phyloP scores from a whole-genome alignment of 2,329 filamentous ascomycete species.

The Ascochyta koolunga region DNA sequence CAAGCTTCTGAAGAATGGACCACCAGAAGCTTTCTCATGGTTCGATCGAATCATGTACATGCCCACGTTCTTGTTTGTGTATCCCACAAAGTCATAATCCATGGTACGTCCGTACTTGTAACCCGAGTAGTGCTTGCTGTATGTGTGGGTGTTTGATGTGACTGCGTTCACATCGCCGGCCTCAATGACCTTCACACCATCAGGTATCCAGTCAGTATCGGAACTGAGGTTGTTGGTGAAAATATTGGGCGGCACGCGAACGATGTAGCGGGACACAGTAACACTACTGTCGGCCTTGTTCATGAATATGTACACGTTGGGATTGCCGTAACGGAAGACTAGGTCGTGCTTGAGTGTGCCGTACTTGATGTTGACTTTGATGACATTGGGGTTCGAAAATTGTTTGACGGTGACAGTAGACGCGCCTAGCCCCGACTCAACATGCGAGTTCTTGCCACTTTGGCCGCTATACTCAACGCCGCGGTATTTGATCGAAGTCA shows the following conservation, averaged over 20 bases:
- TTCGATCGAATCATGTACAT: slow-evolving; percentile 50
- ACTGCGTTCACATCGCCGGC: slow-evolving; percentile 28
- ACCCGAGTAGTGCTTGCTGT: slow-evolving; percentile 52
- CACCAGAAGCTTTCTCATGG: slow-evolving; percentile 50
- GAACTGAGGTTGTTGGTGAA: slow-evolving; percentile 40
- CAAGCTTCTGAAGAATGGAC: slow-evolving; percentile 50
- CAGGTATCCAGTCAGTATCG: slow-evolving; percentile 43
- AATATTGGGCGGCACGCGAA: slow-evolving; percentile 30
- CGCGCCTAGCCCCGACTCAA: slow-evolving; percentile 62
- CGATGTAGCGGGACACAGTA: slow-evolving; percentile 50
- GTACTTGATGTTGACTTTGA: slow-evolving; percentile 65
- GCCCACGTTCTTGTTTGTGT: slow-evolving; percentile 45
- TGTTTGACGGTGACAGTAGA: slow-evolving; percentile 57
- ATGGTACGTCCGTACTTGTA: slow-evolving; percentile 49
- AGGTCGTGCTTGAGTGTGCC: slow-evolving; percentile 65
- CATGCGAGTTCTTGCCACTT: slow-evolving; percentile 54
- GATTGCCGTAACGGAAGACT: slow-evolving; percentile 63
- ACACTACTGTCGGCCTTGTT: slow-evolving; percentile 51
- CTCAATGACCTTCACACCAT: slow-evolving; percentile 22
- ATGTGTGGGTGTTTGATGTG: slow-evolving; percentile 36
- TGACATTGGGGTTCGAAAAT: slow-evolving; percentile 42
- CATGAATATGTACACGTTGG: slow-evolving; percentile 58
- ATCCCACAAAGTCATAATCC: slow-evolving; percentile 50
- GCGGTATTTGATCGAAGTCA: slow-evolving; percentile 66
- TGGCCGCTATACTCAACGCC: slow-evolving; percentile 59